Evolutionary conservation across 345 rosid genomes (phyloP).

Genomic region (Boechera divaricarpa): DNA sequence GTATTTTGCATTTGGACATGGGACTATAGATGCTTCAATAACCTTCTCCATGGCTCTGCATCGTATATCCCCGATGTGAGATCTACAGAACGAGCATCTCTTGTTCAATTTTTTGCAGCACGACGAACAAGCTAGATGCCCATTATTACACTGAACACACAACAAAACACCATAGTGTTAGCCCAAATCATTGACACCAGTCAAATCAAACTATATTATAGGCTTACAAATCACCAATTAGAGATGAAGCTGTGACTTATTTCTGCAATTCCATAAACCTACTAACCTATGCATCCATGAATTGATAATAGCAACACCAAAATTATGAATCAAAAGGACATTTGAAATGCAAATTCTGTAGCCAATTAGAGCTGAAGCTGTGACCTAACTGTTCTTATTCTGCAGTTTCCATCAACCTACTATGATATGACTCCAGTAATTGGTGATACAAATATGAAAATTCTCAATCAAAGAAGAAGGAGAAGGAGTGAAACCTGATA

Average conservation of each 20-base stretch:
- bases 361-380: background rate
- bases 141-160: slow-evolving; percentile 56
- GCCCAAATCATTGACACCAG: background rate
- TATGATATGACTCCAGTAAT: background rate
- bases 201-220: too few species aligned
- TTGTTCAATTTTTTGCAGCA: slow-evolving; percentile 52
- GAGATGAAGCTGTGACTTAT: background rate
- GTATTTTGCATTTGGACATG: slow-evolving; percentile 46
- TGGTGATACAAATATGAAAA: too few species aligned
- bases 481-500: slow-evolving; percentile 28
- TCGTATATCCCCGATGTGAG: slow-evolving; percentile 52
- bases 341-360: too few species aligned
- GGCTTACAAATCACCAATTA: too few species aligned
- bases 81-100: slow-evolving; percentile 51
- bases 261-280: background rate
- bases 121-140: slow-evolving; percentile 55
- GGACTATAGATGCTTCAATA: slow-evolving; percentile 45
- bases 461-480: too few species aligned
- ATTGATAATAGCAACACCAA: too few species aligned
- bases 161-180: background rate
- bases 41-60: slow-evolving; percentile 58
- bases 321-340: too few species aligned
- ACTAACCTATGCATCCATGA: too few species aligned
- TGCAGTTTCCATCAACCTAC: background rate
- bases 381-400: background rate